A percentile compares a stretch with the other conserved stretches of the same genome.
phyloP scores from a whole-genome alignment of 139 green algal species.

The Auxenochlorella protothecoides region DNA sequence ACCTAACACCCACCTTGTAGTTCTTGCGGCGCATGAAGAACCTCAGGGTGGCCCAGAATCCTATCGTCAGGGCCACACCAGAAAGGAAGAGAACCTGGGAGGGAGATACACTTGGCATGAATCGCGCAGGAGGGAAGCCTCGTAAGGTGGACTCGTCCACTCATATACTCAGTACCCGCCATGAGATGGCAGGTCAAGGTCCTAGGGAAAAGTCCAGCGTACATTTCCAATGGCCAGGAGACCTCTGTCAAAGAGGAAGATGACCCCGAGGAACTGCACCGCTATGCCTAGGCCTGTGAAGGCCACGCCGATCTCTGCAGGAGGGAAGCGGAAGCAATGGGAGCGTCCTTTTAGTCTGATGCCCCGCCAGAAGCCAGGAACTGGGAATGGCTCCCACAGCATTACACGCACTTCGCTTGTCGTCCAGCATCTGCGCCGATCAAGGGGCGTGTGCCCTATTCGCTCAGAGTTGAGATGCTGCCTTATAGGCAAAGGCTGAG shows the following conservation, averaged over 20 bases:
- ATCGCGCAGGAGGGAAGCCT: too few species aligned
- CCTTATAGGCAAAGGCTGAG: too few species aligned
- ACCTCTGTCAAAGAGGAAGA: constrained; percentile 94
- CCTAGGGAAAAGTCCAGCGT: not conserved
- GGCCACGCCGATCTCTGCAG: constrained; percentile 92
- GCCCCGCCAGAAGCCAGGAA: not conserved
- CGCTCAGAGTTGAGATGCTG: too few species aligned
- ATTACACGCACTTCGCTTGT: constrained; percentile 34
- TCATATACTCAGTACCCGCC: too few species aligned
- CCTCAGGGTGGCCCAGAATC: constrained; percentile 56
- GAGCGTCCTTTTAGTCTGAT: not conserved
- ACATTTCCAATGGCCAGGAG: constrained; percentile 97
- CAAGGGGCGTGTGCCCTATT: too few species aligned
- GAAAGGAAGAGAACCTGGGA: constrained; percentile 84
- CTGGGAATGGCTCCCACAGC: not conserved
- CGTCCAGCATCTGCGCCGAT: constrained; percentile 31
- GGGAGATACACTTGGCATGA: not conserved
- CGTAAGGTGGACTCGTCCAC: too few species aligned
- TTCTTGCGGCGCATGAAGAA: constrained; percentile 89
- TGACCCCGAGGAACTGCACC: constrained; percentile 85
- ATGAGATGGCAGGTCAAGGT: too few species aligned
- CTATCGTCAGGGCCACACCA: constrained; percentile 85
- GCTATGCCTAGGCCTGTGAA: constrained; percentile 86
- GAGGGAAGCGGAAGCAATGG: not conserved
- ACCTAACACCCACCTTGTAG: constrained; percentile 43